Base-by-base conservation (phyloP, 2,329 filamentous ascomycete genomes). In the Furcasterigmium sp. region DNA sequence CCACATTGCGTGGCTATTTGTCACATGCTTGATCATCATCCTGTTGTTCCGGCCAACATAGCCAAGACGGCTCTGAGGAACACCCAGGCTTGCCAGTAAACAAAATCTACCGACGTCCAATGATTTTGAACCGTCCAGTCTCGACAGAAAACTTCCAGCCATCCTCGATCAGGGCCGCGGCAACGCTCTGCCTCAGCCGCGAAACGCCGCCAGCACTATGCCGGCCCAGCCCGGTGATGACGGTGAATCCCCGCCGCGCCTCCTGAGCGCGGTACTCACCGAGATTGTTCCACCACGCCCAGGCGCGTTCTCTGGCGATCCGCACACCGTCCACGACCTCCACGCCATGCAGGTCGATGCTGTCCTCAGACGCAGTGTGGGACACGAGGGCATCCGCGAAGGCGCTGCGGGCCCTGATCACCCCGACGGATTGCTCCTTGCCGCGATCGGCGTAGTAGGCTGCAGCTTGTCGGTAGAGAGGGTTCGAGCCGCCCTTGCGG, bases 261-360 rank as follows among this genome's bases (percentile, higher is more conserved):
- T 61, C 64, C 9, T 59, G 54, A 52, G 75, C 72, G 49, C 77
- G 77, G 39, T 73, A 70, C 56, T 91, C 85, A 1, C 86, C 86
- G 8, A 89, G 65, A 0, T 65, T 64, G 15, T 79, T 68, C 91
- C 90, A 96, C 91, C 91, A 97, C 9, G 59, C 60, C 50, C 76
- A 72, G 0, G 86, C 84, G 29, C 74, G 75, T 37, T 82, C 73
- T 23, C 77, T 75, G 2, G 87, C 82, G 50, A 96, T 95, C 3
- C 87, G 74, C 23, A 90, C 81, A 2, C 86, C 91, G 59, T 95
- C 87, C 39, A 81, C 72, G 2, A 96, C 90, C 36, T 75, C 82
- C 5, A 95, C 80, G 6, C 89, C 88, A 60, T 97, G 91, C 20
- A 97, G 69, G 61, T 97, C 91, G 8, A 94, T 70, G 17, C 73